These are phyloP conservation scores for Thermothelomyces thermophilus DNA, from an alignment of 2,329 filamentous ascomycete genomes.

Conservation along the genomic window DNA sequence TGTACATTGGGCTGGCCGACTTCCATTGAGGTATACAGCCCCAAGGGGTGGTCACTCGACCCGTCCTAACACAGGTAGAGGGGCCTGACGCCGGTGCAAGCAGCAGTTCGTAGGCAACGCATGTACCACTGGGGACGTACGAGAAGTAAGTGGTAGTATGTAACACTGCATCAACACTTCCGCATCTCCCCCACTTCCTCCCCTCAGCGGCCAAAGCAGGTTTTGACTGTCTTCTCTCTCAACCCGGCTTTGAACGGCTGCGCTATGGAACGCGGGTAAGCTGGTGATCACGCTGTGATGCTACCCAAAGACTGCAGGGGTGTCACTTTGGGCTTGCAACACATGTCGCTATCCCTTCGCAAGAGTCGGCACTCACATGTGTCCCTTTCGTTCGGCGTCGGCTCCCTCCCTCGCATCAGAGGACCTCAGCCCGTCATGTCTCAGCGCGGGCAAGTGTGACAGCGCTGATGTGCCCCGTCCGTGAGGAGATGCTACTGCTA, in stretches of 20 bases:
- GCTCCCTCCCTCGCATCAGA: background rate
- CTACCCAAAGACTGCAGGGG: constrained; percentile 12
- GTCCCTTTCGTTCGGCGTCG: background rate
- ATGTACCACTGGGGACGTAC: too few relatives aligned
- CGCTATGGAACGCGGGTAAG: background rate
- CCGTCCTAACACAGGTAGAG: background rate
- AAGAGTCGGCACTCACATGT: background rate
- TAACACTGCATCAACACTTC: background rate
- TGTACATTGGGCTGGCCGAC: background rate
- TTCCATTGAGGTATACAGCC: background rate
- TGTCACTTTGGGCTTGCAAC: background rate
- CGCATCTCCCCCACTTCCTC: background rate
- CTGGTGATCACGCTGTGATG: constrained; percentile 11
- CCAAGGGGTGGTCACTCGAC: background rate
- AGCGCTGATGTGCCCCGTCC: too few relatives aligned
- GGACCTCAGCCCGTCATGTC: too few relatives aligned
- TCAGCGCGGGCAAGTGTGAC: too few relatives aligned
- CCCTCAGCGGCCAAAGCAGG: background rate
- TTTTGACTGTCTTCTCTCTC: background rate
- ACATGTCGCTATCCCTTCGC: constrained; percentile 32
- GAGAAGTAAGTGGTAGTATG: background rate
- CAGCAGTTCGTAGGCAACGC: background rate
- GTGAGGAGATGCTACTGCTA: too few relatives aligned
- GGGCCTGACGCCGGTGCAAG: background rate
- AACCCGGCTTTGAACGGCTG: background rate